phyloP scores from a whole-genome alignment of 148 eudicot genomes.

The Selenicereus undatus region DNA sequence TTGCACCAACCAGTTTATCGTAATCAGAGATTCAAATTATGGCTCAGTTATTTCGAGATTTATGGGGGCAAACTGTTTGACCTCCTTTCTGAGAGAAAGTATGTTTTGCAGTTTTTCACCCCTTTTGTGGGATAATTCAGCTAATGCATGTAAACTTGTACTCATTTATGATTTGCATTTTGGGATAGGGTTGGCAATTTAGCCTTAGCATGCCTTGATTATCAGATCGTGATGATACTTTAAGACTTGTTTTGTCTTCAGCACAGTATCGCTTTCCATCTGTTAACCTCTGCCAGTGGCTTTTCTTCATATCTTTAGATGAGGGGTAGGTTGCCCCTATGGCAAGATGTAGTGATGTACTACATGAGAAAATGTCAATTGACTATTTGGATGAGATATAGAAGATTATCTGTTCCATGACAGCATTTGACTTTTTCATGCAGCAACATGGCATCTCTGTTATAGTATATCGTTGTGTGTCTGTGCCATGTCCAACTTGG shows the following conservation, averaged over 20 bases:
- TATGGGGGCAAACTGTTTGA: conserved; percentile 96
- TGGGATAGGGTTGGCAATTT: neutral
- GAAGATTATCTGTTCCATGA: neutral
- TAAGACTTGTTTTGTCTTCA: neutral
- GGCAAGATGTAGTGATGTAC: neutral
- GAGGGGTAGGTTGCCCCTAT: neutral
- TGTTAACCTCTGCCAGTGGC: neutral
- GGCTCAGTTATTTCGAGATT: conserved; percentile 99
- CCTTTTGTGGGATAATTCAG: conserved; percentile 41
- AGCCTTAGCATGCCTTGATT: neutral
- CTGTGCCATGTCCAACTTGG: neutral
- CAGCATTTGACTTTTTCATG: neutral
- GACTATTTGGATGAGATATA: neutral
- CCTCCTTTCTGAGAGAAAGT: conserved; percentile 90
- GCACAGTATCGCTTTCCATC: neutral
- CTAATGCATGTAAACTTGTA: neutral
- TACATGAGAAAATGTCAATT: neutral
- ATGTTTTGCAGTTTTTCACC: neutral
- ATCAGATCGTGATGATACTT: neutral
- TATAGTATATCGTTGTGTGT: neutral
- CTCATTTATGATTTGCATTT: conserved; percentile 1
- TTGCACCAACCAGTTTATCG: conserved; percentile 81
- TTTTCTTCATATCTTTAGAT: neutral
- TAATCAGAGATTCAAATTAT: conserved; percentile 81
- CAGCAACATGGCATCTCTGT: neutral